Base-by-base conservation (phyloP, 495 filamentous ascomycete genomes). In the Aspergillus mulundensis region DNA sequence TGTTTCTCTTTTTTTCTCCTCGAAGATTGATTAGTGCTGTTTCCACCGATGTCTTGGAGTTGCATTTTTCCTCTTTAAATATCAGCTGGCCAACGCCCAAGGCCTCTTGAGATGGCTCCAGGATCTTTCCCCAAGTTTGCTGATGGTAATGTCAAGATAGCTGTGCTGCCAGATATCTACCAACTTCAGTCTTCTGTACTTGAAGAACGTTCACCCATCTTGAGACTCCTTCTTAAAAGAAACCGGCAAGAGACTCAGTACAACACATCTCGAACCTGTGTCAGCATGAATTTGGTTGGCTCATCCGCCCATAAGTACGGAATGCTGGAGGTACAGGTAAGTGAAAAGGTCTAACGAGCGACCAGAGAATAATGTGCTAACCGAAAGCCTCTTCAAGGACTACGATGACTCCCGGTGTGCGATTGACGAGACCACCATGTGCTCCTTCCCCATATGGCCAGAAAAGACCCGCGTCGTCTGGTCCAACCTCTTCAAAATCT, bases 71-170 rank as follows among this genome's bases (percentile, higher is more conserved):
- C 32, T 25, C 48, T 40, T 21, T 50, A 14, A 42, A 41, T 41
- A 46, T 28, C 32, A 45, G n/a, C 53, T 20, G 5, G 28, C 15
- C 19, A 40, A 15, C 21, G 24, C 21, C 23, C 15, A 30, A 19
- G n/a, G 34, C 8, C 5, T n/a, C 14, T 28, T 7, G 16, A 25
- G 8, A 63, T 63, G 61, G 46, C 38, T 28, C 12, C 14, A 32
- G 19, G 32, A 19, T 14, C 30, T 20, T 70, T 69, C 30, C 72
- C 72, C 1, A 3, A 41, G 10, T 77, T 67, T 48, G 36, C 14
- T 38, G 71, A 76, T 44, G 73, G 69, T 12, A 68, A 77, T 60
- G 67, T 77, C 12, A 50, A 57, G 21, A 65, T 77, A 48, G 49
- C 56, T 28, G 64, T 75, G n/a, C 36, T 60, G 4, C 56, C 65